phyloP scores from a whole-genome alignment of 345 rosid species.

The Lenwebbia sp. region DNA sequence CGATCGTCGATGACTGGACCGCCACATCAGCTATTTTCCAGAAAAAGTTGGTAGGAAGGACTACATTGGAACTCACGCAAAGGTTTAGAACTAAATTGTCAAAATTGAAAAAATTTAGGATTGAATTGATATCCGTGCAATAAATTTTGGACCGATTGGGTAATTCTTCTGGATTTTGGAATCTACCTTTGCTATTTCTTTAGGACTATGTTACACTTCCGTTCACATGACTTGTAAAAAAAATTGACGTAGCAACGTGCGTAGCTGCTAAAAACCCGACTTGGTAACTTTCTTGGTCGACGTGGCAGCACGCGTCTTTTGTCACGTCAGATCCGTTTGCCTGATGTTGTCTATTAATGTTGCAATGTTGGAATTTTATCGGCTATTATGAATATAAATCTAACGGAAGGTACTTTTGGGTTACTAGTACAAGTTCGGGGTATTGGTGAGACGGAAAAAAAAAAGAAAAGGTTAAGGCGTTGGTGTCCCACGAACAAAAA shows the following conservation, averaged over 20 bases:
- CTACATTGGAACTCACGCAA: too few species aligned
- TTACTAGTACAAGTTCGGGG: neutral
- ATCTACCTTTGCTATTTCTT: neutral
- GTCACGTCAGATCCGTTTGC: too few species aligned
- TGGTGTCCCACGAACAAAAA: accelerated
- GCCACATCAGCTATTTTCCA: too few species aligned
- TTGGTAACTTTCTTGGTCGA: too few species aligned
- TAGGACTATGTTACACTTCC: neutral
- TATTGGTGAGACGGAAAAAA: neutral
- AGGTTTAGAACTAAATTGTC: neutral
- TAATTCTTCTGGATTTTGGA: neutral
- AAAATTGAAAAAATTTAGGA: neutral
- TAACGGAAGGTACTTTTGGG: neutral
- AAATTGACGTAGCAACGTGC: too few species aligned
- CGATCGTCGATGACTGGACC: accelerated
- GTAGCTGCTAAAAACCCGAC: neutral
- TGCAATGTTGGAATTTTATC: accelerated
- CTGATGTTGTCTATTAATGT: neutral
- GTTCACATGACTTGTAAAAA: neutral
- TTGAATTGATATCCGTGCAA: accelerated
- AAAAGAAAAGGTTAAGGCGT: accelerated
- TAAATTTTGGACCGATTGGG: neutral
- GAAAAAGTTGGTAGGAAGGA: too few species aligned
- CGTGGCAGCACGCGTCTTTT: accelerated
- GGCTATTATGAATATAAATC: neutral